Evolutionary conservation across 1,284 basidiomycete genomes (phyloP).

Genomic region (Somion occarium): DNA sequence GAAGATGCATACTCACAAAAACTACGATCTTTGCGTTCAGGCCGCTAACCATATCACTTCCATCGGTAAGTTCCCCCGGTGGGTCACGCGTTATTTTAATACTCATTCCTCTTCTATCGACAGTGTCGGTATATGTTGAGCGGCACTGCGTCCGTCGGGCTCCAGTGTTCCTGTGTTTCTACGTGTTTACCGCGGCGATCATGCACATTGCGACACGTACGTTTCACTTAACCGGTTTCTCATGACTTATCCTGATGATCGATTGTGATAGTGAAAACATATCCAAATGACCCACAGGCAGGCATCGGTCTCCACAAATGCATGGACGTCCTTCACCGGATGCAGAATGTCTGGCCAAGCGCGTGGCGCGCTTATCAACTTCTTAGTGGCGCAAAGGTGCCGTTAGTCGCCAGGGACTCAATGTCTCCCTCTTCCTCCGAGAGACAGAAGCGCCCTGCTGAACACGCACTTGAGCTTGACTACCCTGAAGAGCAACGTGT

Average conservation of each 20-base stretch:
- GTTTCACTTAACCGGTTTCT: conserved; percentile 15
- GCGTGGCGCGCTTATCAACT: conserved; percentile 73
- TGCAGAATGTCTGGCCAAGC: conserved; percentile 75
- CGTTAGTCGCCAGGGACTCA: conserved; percentile 24
- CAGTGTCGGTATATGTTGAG: conserved; percentile 58
- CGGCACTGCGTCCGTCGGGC: conserved; percentile 60
- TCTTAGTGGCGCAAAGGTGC: conserved; percentile 58
- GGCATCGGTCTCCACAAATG: conserved; percentile 59
- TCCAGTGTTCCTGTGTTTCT: conserved; percentile 75
- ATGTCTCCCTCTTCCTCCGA: conserved; percentile 17
- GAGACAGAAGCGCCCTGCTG: conserved; percentile 31
- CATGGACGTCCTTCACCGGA: conserved; percentile 63
- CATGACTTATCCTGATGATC: conserved; percentile 2
- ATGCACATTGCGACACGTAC: conserved; percentile 73
- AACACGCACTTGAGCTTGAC: conserved; percentile 8
- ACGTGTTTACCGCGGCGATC: conserved; percentile 78
- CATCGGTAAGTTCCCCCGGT: conserved; percentile 42
- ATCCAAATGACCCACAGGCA: conserved; percentile 66
- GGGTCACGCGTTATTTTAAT: not conserved
- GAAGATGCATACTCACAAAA: conserved; percentile 47
- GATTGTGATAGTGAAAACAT: conserved; percentile 45
- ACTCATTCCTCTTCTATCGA: not conserved
- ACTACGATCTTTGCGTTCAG: conserved; percentile 64
- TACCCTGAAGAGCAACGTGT: not conserved
- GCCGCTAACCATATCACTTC: conserved; percentile 80